These are phyloP conservation scores for Cladorrhinum sp. DNA, from an alignment of 2,329 filamentous ascomycete species.

Conservation along the genomic window DNA sequence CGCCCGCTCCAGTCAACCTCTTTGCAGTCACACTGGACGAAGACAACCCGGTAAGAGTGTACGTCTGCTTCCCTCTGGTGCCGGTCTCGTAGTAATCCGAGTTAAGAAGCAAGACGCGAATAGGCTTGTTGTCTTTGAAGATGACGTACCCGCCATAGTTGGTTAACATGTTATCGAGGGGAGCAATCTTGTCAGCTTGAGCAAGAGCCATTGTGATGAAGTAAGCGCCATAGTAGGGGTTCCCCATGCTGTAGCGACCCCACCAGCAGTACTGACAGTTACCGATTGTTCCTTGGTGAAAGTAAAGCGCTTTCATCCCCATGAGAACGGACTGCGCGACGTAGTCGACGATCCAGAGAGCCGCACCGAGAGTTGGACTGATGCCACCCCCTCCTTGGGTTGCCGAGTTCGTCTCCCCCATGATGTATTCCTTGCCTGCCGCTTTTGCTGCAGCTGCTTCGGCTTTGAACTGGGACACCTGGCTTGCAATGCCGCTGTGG, in stretches of 20 bases:
- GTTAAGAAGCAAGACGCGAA: conserved; percentile 44
- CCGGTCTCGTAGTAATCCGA: conserved; percentile 41
- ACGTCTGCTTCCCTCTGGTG: conserved; percentile 35
- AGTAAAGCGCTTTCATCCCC: conserved; percentile 44
- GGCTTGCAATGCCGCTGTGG: conserved; percentile 40
- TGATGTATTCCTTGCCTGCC: conserved; percentile 43
- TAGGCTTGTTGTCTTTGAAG: conserved; percentile 36
- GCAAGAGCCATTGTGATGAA: conserved; percentile 44
- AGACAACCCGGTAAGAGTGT: conserved; percentile 42
- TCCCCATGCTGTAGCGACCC: conserved; percentile 47
- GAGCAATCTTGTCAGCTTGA: conserved; percentile 43
- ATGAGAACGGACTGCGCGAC: conserved; percentile 34
- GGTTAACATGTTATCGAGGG: conserved; percentile 42
- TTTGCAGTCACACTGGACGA: conserved; percentile 38
- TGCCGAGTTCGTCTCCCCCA: conserved; percentile 49
- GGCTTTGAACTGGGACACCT: conserved; percentile 39
- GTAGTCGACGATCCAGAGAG: conserved; percentile 52
- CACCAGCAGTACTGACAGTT: conserved; percentile 51
- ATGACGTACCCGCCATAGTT: conserved; percentile 47
- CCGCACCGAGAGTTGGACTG: conserved; percentile 46
- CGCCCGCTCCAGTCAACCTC: conserved; percentile 44
- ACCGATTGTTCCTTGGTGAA: conserved; percentile 52
- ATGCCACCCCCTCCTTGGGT: conserved; percentile 35
- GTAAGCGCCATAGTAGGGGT: conserved; percentile 51
- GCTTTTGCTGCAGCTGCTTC: conserved; percentile 40